Percentiles rank a stretch among this genome's conserved stretches.
phyloP scores from a whole-genome alignment of 345 rosid genomes.

The Capsella bursapastoris region DNA sequence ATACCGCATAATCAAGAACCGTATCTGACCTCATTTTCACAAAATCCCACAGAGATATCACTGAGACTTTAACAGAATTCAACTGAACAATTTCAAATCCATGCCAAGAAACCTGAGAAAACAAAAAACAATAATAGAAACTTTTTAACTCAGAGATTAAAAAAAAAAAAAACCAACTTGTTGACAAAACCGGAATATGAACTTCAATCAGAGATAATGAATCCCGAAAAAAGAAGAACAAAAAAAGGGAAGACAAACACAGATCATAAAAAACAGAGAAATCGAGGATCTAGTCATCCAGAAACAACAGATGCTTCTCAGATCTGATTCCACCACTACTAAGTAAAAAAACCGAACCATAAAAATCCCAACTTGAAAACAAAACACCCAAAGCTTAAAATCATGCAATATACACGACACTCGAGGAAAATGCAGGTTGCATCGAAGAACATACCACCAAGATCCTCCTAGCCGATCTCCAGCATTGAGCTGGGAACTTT shows the following conservation, averaged over 20 bases:
- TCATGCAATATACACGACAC: background rate
- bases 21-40: conserved; percentile 66
- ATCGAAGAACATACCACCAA: conserved; percentile 15
- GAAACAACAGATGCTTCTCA: conserved; percentile 8
- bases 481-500: conserved; percentile 28
- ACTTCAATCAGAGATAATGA: background rate
- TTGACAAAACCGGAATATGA: background rate
- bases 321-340: conserved; percentile 29
- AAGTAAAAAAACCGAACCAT: background rate
- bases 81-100: background rate
- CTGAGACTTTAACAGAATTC: background rate
- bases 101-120: conserved; percentile 24
- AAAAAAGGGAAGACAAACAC: no score
- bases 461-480: conserved; percentile 20
- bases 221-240: background rate
- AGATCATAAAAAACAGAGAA: background rate
- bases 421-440: conserved; percentile 6
- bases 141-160: background rate
- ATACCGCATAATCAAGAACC: conserved; percentile 73
- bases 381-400: background rate
- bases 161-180: background rate
- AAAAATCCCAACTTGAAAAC: conserved; percentile 2
- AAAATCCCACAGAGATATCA: background rate
- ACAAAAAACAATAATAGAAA: conserved; percentile 4
- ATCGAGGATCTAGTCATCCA: conserved; percentile 26